Evolutionary conservation across 2,329 filamentous ascomycete genomes (phyloP).

Genomic region (Beauveria sp.): DNA sequence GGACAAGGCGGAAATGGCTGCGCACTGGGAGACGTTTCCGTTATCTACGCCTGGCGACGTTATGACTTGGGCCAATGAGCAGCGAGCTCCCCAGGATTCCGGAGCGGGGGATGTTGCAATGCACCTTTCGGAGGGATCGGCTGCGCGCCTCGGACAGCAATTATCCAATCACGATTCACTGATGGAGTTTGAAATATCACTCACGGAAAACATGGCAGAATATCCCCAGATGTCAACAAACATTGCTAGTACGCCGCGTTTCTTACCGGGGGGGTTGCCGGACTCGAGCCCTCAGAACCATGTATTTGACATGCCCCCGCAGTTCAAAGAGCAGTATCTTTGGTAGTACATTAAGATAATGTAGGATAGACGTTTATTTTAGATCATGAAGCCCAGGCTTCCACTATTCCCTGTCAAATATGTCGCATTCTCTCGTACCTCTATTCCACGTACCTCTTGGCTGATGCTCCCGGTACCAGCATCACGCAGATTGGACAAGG

Average conservation of each 20-base stretch:
- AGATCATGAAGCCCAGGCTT: too few species aligned
- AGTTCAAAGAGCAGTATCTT: conserved; percentile 8
- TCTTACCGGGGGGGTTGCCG: neutral
- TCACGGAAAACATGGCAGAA: neutral
- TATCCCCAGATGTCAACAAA: neutral
- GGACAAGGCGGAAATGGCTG: conserved; percentile 4
- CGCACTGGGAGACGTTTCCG: conserved; percentile 7
- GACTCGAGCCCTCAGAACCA: neutral
- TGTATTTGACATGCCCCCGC: neutral
- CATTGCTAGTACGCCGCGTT: neutral
- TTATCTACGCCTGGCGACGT: neutral
- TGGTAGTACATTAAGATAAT: neutral
- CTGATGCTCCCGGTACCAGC: too few species aligned
- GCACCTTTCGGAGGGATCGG: too few species aligned
- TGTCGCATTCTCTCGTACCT: too few species aligned
- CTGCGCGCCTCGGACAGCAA: neutral
- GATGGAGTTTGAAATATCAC: neutral
- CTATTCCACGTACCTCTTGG: too few species aligned
- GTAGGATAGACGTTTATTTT: neutral
- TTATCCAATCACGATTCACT: neutral
- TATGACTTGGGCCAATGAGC: neutral
- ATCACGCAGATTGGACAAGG: too few species aligned
- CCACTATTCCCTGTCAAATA: too few species aligned
- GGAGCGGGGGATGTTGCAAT: neutral
- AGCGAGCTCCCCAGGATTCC: neutral